Conservation (phyloP, 768 basidiomycete genomes). For the Xerocomellus chrysenteron region DNA sequence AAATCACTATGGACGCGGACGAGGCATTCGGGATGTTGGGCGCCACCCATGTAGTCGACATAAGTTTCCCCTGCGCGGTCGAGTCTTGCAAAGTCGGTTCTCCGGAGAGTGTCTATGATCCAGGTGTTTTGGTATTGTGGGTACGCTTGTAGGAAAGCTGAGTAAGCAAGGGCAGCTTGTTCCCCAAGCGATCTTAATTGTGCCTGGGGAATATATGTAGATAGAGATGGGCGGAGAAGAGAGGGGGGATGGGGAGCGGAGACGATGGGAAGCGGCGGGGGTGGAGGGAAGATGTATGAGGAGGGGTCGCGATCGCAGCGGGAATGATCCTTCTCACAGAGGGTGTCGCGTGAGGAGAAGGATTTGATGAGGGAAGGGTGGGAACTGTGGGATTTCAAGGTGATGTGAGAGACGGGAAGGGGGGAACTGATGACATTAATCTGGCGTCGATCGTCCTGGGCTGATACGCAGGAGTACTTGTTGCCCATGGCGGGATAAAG, state of each 20-base stretch:
- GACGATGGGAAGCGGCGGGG: background rate
- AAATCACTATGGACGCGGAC: constrained; percentile 70
- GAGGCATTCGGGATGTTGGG: constrained; percentile 76
- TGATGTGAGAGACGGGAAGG: constrained; percentile 34
- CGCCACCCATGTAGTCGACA: constrained; percentile 85
- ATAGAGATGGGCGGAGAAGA: constrained; percentile 8
- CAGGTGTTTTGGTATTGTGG: constrained; percentile 67
- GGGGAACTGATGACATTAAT: constrained; percentile 8
- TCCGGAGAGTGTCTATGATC: constrained; percentile 67
- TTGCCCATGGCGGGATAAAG: constrained; percentile 29
- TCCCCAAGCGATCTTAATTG: constrained; percentile 26
- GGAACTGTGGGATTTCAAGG: constrained; percentile 40
- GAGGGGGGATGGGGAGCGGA: background rate
- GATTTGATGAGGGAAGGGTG: constrained; percentile 36
- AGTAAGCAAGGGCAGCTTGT: constrained; percentile 44
- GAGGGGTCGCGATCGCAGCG: constrained; percentile 8
- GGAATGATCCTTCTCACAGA: constrained; percentile 32
- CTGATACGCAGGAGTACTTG: constrained; percentile 24
- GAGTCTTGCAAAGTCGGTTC: constrained; percentile 59
- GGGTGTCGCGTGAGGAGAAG: constrained; percentile 42
- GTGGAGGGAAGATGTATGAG: background rate
- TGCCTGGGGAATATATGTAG: constrained; percentile 29
- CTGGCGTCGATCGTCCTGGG: constrained; percentile 3
- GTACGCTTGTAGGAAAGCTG: constrained; percentile 43
- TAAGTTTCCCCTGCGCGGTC: constrained; percentile 69